Evolutionary conservation across 192 early-diverging fungal genomes (phyloP).

Genomic region (Dimargaris xerosporica): DNA sequence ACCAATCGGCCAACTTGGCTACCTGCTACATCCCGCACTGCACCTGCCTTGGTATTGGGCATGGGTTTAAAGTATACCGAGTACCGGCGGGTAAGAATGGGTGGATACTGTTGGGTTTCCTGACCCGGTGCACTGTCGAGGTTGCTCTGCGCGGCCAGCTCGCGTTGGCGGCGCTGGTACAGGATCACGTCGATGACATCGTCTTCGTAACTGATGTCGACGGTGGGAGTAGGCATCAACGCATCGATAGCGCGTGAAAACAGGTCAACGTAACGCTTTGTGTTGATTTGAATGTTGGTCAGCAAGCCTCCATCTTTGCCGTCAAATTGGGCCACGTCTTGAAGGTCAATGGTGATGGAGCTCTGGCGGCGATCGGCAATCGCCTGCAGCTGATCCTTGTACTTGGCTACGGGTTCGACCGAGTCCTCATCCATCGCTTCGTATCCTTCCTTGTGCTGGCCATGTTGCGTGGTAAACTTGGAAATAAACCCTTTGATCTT

Average conservation of each 20-base stretch:
- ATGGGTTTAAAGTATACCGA: conserved; percentile 69
- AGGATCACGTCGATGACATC: conserved; percentile 83
- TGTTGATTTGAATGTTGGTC: conserved; percentile 62
- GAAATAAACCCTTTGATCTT: conserved; percentile 5
- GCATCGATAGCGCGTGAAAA: conserved; percentile 61
- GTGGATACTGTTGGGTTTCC: conserved; percentile 41
- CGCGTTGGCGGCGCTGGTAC: conserved; percentile 62
- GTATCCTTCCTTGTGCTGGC: background rate
- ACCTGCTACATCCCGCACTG: conserved; percentile 79
- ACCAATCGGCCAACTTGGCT: conserved; percentile 69
- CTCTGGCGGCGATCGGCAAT: conserved; percentile 45
- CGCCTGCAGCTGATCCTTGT: conserved; percentile 35
- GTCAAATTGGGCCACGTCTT: conserved; percentile 42
- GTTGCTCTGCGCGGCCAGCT: conserved; percentile 25
- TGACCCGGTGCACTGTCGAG: conserved; percentile 8
- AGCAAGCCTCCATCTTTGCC: conserved; percentile 28
- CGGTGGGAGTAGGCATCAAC: conserved; percentile 35
- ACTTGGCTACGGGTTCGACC: conserved; percentile 17
- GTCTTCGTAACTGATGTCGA: conserved; percentile 43
- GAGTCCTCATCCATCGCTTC: background rate
- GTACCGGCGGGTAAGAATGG: conserved; percentile 72
- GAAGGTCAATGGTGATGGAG: conserved; percentile 44
- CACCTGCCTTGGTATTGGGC: conserved; percentile 37
- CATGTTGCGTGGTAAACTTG: conserved; percentile 3
- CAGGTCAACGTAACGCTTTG: conserved; percentile 71